Base-by-base conservation (phyloP, 495 filamentous ascomycete species). In the Aspergillus baeticus region DNA sequence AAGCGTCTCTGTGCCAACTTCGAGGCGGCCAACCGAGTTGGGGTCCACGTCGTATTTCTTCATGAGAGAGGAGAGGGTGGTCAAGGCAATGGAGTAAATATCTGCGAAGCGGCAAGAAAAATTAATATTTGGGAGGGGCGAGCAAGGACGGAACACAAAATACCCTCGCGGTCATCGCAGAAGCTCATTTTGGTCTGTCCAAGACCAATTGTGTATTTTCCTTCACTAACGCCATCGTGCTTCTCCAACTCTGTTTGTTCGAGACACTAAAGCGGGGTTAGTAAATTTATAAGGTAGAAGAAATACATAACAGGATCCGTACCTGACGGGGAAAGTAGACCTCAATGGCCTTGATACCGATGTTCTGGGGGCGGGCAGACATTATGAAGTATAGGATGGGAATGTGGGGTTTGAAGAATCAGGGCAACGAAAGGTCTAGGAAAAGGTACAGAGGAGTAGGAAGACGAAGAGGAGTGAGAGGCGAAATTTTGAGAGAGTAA, bases 111-210 rank as follows among this genome's bases (percentile, higher is more conserved):
- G 22, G 15, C 18, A 10, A 13, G 11, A 47, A 3, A n/a, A 13
- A 21, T 61, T 52, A 52, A 54, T 29, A 36, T 56, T 3, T 21
- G 15, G 8, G 10, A 39, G 33, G 13, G 18, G n/a, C 26, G 10
- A 20, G 26, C 23, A 18, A 46, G 34, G 14, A 1, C 14, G 21
- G 23, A 33, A 49, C 21, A 11, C 13, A n/a, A 76, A 80, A 76
- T 77, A 96, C 93, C 93, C 82, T 98, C 94, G 66, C 92, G 84
- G 75, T 98, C 94, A 81, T 98, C 94, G 72, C 95, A 98, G 81
- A 98, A 98, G 83, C 88, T 92, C 94, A 98, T 98, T 78, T 94
- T 96, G 62, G 93, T 98, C 86, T 98, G 94, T 64, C 94, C 94
- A 48, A 98, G 88, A 79, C 94, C 94, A 77, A 98, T 98, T 62